A percentile compares a stretch with the other conserved stretches of the same genome.
Evolutionary conservation across 2,329 filamentous ascomycete genomes (phyloP).

Genomic region (Microdochium nivale): DNA sequence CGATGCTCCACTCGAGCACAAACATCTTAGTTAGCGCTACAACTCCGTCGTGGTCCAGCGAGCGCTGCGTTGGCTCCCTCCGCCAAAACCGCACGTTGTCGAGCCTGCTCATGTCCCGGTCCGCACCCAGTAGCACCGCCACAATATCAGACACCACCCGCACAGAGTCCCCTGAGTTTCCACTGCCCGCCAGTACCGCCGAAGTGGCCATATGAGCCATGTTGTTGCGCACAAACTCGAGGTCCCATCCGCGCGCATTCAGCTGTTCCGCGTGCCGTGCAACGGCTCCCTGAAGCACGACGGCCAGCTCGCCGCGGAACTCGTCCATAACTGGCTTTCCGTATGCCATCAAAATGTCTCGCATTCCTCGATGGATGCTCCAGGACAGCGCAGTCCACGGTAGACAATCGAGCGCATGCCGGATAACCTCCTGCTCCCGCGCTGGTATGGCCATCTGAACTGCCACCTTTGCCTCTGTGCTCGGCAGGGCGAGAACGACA

Average conservation of each 20-base stretch:
- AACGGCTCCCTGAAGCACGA: slow-evolving; percentile 7
- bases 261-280: slow-evolving; percentile 4
- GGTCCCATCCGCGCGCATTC: slow-evolving; percentile 16
- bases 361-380: slow-evolving; percentile 22
- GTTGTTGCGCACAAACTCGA: slow-evolving; percentile 13
- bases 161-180: slow-evolving; percentile 21
- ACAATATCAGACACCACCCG: slow-evolving; percentile 18
- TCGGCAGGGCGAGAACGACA: slow-evolving; percentile 11
- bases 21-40: slow-evolving; percentile 22
- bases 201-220: slow-evolving; percentile 19
- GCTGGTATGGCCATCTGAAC: slow-evolving; percentile 9
- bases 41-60: slow-evolving; percentile 11
- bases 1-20: slow-evolving; percentile 23
- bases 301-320: slow-evolving; percentile 8
- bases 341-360: slow-evolving; percentile 19
- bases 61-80: slow-evolving; percentile 1
- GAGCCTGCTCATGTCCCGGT: slow-evolving; percentile 7
- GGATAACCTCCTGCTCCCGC: slow-evolving; percentile 11
- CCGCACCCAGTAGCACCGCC: slow-evolving; percentile 7
- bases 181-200: slow-evolving; percentile 17
- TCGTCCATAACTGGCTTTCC: slow-evolving; percentile 15
- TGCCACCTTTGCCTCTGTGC: slow-evolving; percentile 6
- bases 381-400: slow-evolving; percentile 23
- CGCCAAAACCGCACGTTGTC: slow-evolving; percentile 13
- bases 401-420: slow-evolving; percentile 16